Evolutionary conservation across 1,139 yeast species (phyloP).

Genomic region (Blastobotrys malaysiensis): DNA sequence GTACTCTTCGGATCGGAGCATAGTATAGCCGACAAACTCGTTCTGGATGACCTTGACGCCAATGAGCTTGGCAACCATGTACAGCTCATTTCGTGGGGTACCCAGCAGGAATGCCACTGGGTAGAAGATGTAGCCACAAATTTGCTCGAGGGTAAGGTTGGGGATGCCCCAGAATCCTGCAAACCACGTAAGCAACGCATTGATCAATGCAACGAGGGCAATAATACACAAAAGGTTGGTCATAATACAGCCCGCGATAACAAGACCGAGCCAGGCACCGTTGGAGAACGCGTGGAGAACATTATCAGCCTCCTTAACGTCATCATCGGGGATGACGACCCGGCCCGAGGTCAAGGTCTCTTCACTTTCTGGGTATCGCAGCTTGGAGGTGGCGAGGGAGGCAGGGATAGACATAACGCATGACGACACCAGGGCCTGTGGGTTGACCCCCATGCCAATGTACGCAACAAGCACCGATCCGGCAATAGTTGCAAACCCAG

Average conservation of each 20-base stretch:
- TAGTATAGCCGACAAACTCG: slow-evolving; percentile 55
- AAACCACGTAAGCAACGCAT: slow-evolving; percentile 58
- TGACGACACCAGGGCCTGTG: slow-evolving; percentile 60
- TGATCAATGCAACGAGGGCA: slow-evolving; percentile 53
- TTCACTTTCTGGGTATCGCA: slow-evolving; percentile 59
- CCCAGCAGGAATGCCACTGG: slow-evolving; percentile 62
- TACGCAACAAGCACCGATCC: slow-evolving; percentile 64
- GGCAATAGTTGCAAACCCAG: slow-evolving; percentile 64
- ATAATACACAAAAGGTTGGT: slow-evolving; percentile 60
- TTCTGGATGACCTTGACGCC: slow-evolving; percentile 59
- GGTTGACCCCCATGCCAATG: slow-evolving; percentile 58
- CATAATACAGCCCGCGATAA: slow-evolving; percentile 56
- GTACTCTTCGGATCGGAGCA: slow-evolving; percentile 43
- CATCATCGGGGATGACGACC: slow-evolving; percentile 45
- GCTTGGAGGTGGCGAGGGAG: slow-evolving; percentile 56
- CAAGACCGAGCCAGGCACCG: slow-evolving; percentile 58
- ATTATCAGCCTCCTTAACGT: slow-evolving; percentile 45
- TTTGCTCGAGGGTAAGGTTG: slow-evolving; percentile 50
- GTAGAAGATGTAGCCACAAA: slow-evolving; percentile 53
- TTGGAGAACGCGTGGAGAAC: slow-evolving; percentile 60
- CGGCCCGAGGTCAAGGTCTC: slow-evolving; percentile 49
- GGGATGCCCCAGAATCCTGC: slow-evolving; percentile 59
- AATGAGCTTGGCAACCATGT: slow-evolving; percentile 47
- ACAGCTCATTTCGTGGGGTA: slow-evolving; percentile 52
- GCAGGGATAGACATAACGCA: slow-evolving; percentile 73